Base-by-base conservation (phyloP, 2,329 filamentous ascomycete genomes). In the Diplocarpon mali region DNA sequence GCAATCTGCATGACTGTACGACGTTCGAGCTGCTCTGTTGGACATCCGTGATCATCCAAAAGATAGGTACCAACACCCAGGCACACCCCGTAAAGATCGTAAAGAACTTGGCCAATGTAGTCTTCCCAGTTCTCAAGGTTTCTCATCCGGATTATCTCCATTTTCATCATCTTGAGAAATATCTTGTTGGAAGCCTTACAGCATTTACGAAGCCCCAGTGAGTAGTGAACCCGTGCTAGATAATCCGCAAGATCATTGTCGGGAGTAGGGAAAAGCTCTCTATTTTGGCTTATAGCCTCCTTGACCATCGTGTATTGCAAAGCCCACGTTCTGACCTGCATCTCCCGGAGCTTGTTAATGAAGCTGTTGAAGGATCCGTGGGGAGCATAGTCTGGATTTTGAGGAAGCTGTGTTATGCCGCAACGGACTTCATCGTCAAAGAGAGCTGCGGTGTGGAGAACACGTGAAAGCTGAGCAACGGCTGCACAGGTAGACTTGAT, bases 241-340 rank as follows among this genome's bases (percentile, higher is more conserved):
- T 84, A 88, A 48, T 87, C 80, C 17, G 90, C 82, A 34, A 86
- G 69, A 50, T 90, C 83, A 44, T 83, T 83, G 34, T 83, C 73
- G 0, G 80, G 75, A 5, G 71, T 73, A 2, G 77, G 68, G 55
- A 88, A 90, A 0, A 73, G 61, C 1, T 78, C 72, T 8, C 66
- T 63, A 53, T 83, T 77, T 53, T 89, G 84, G 5, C 69, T 65
- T 24, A 89, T 79, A 3, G 78, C 84, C 50, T 88, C 81, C 58
- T 83, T 84, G 35, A 95, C 64, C 41, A 95, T 66, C 0, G 77
- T 75, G 59, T 95, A 98, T 51, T 90, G 80, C 32, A 96, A 67
- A 31, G 85, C 87, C 90, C 92, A 96, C 10, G 81, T 77, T 29
- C 87, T 80, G 2, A 95, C 76, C 57, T 95, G 83, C 71, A 94